Percentiles rank a stretch among this genome's conserved stretches.
Conservation (phyloP, 2,329 filamentous ascomycete species). For the Aspergillus sojae region DNA sequence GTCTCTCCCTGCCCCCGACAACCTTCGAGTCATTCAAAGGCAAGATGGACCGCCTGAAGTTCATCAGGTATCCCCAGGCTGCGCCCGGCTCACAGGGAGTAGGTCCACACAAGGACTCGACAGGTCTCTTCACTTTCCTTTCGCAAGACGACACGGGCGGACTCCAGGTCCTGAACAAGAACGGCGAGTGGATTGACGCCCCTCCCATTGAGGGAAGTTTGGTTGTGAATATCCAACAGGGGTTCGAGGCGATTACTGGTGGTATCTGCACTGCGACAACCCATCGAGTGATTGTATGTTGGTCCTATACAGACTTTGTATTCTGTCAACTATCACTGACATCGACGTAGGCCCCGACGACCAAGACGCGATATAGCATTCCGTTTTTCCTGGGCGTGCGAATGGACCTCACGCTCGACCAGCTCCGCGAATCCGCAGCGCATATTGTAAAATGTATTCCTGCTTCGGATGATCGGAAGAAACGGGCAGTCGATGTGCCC, state of each 20-base stretch:
- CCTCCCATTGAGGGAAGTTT: slow-evolving; percentile 47
- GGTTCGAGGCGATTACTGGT: slow-evolving; percentile 59
- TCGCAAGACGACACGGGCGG: slow-evolving; percentile 50
- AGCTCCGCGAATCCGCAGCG: slow-evolving; percentile 33
- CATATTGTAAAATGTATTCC: slow-evolving; percentile 37
- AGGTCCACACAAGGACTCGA: slow-evolving; percentile 60
- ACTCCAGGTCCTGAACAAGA: slow-evolving; percentile 50
- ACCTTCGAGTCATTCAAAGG: slow-evolving; percentile 55
- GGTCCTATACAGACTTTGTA: neutral
- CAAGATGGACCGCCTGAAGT: slow-evolving; percentile 57
- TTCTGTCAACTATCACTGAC: neutral
- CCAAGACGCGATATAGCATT: slow-evolving; percentile 46
- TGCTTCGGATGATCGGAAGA: slow-evolving; percentile 32
- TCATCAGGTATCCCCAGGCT: slow-evolving; percentile 57
- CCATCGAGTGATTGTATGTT: slow-evolving; percentile 38
- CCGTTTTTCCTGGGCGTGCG: slow-evolving; percentile 61
- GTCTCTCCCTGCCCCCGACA: slow-evolving; percentile 49
- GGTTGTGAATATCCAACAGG: slow-evolving; percentile 55
- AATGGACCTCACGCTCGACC: slow-evolving; percentile 51
- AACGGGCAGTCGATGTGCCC: slow-evolving; percentile 37
- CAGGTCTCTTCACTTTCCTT: slow-evolving; percentile 45
- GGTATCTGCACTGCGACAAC: slow-evolving; percentile 54
- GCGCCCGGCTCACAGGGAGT: slow-evolving; percentile 53
- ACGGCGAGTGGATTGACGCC: slow-evolving; percentile 50
- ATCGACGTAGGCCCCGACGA: slow-evolving; percentile 35